phyloP scores from a whole-genome alignment of 2,329 filamentous ascomycete genomes.

The Xylariomycetidae sp. region DNA sequence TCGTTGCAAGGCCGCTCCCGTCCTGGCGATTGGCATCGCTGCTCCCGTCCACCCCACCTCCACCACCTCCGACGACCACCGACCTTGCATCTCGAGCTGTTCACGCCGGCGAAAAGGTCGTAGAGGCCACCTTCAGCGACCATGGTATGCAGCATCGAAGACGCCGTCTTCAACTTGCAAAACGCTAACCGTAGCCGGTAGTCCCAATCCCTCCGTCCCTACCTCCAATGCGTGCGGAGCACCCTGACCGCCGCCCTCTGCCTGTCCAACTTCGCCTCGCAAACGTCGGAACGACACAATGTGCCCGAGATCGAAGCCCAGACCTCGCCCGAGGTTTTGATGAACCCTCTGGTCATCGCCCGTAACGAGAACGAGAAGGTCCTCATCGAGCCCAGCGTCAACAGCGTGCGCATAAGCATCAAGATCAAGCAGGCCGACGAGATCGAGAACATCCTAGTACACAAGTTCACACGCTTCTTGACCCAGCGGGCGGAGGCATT shows the following conservation, averaged over 20 bases:
- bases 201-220: conserved; percentile 96
- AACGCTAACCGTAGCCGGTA: conserved; percentile 29
- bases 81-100: too few relatives aligned
- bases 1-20: conserved; percentile 9
- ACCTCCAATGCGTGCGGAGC: conserved; percentile 92
- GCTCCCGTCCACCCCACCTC: conserved; percentile 6
- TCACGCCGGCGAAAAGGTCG: conserved; percentile 6
- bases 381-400: conserved; percentile 92
- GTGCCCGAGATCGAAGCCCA: conserved; percentile 94
- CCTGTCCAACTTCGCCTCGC: conserved; percentile 94
- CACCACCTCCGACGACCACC: conserved; percentile 8
- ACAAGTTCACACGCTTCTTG: conserved; percentile 96
- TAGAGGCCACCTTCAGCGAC: conserved; percentile 6
- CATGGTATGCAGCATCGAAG: conserved; percentile 18
- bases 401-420: conserved; percentile 95
- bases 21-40: conserved; percentile 14
- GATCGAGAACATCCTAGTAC: conserved; percentile 95
- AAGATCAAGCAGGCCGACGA: conserved; percentile 99
- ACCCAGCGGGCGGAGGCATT: conserved; percentile 95
- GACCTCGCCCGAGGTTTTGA: conserved; percentile 85
- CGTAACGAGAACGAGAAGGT: conserved; percentile 97
- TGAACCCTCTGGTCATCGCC: conserved; percentile 85
- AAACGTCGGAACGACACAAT: conserved; percentile 94
- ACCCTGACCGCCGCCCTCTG: conserved; percentile 91
- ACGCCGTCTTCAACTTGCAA: background rate